These are phyloP conservation scores for Fusarium kyushuense DNA, from an alignment of 2,329 filamentous ascomycete genomes.

Conservation along the genomic window DNA sequence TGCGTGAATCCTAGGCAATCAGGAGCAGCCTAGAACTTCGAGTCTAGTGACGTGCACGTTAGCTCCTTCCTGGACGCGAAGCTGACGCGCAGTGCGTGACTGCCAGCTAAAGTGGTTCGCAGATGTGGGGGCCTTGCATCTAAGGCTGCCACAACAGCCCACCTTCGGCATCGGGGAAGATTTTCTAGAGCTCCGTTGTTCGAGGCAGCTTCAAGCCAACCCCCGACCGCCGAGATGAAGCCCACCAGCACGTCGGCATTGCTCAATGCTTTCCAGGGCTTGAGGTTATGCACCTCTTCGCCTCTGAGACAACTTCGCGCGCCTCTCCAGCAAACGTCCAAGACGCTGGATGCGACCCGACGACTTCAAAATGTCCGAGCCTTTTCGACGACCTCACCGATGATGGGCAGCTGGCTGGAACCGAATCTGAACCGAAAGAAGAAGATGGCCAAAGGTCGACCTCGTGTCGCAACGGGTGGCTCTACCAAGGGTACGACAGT, in stretches of 20 bases:
- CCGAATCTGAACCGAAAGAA: slow-evolving; percentile 81
- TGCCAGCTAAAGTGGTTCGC: slow-evolving; percentile 49
- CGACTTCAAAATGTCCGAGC: slow-evolving; percentile 65
- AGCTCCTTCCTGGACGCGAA: slow-evolving; percentile 55
- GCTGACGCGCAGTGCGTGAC: slow-evolving; percentile 60
- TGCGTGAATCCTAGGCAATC: slow-evolving; percentile 39
- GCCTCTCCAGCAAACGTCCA: slow-evolving; percentile 49
- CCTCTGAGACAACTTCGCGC: slow-evolving; percentile 55
- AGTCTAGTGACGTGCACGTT: slow-evolving; percentile 52
- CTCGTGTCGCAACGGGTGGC: slow-evolving; percentile 89
- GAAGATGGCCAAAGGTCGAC: slow-evolving; percentile 92
- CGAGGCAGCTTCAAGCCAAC: slow-evolving; percentile 44
- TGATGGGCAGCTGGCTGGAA: slow-evolving; percentile 81
- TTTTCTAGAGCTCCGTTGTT: slow-evolving; percentile 52
- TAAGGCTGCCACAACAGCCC: slow-evolving; percentile 37
- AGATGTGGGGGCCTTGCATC: slow-evolving; percentile 27
- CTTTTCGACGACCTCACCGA: slow-evolving; percentile 77
- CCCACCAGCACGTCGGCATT: slow-evolving; percentile 59
- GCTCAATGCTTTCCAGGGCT: slow-evolving; percentile 63
- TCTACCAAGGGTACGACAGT: slow-evolving; percentile 94
- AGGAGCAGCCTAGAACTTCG: slow-evolving; percentile 48
- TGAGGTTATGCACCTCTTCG: slow-evolving; percentile 59
- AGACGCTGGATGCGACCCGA: slow-evolving; percentile 49
- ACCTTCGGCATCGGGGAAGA: slow-evolving; percentile 41
- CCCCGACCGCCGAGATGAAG: slow-evolving; percentile 58